These are phyloP conservation scores for Pedinophyceae sp. DNA, from an alignment of 139 green algal species.

Conservation along the genomic window DNA sequence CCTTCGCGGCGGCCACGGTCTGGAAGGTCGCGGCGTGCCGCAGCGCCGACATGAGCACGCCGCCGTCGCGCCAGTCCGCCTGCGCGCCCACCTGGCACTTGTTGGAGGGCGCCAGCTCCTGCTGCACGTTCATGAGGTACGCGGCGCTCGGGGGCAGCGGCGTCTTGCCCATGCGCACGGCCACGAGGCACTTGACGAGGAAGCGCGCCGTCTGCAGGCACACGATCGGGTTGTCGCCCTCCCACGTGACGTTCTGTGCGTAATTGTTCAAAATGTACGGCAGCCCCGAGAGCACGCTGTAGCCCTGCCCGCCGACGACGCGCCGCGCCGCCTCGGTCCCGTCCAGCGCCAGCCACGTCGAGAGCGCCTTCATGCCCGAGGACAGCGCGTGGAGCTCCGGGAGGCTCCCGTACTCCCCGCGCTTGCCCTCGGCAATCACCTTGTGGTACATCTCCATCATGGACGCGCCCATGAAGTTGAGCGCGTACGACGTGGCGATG, in stretches of 20 bases:
- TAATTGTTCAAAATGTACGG: conserved; percentile 62
- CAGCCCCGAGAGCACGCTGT: conserved; percentile 60
- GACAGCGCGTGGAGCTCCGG: conserved; percentile 64
- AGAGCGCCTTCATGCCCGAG: conserved; percentile 62
- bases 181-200: conserved; percentile 48
- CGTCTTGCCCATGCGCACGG: conserved; percentile 13
- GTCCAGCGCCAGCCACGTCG: conserved; percentile 38
- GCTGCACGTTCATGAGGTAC: conserved; percentile 30
- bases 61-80: conserved; percentile 14
- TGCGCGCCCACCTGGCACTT: conserved; percentile 6
- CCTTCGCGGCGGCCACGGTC: conserved; percentile 12
- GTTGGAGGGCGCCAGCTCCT: conserved; percentile 13
- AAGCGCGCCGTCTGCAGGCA: conserved; percentile 63
- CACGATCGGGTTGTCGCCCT: conserved; percentile 86
- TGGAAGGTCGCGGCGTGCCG: conserved; percentile 23
- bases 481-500: conserved; percentile 62
- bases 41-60: conserved; percentile 18
- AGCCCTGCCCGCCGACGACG: conserved; percentile 82
- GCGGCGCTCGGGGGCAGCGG: conserved; percentile 13
- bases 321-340: conserved; percentile 64
- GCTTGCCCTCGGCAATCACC: conserved; percentile 1
- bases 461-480: conserved; percentile 55
- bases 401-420: conserved; percentile 2
- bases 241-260: conserved; percentile 85
- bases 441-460: conserved; percentile 36